phyloP scores from a whole-genome alignment of 176 grass and related monocot species.

The Aegilops sharonensis region DNA sequence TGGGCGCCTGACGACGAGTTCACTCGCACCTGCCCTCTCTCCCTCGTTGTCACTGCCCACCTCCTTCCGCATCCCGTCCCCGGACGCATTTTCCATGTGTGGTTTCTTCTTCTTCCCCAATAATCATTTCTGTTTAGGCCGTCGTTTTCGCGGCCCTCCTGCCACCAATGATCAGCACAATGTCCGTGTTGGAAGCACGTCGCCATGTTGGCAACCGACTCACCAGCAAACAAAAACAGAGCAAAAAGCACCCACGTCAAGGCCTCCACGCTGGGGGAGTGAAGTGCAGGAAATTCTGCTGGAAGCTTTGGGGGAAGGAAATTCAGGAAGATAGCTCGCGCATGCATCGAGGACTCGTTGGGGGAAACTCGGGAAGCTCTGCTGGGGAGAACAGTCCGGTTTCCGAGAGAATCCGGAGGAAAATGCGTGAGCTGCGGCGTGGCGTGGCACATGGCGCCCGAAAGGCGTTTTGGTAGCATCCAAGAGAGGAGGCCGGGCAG shows the following conservation, averaged over 20 bases:
- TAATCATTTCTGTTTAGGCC: background rate
- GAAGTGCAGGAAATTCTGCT: too few species aligned
- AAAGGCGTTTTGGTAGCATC: background rate
- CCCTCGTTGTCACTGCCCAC: background rate
- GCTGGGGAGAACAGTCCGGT: background rate
- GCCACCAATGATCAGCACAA: background rate
- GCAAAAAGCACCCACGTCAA: too few species aligned
- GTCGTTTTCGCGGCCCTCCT: background rate
- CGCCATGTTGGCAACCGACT: background rate
- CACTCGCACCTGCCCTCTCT: background rate
- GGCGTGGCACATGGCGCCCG: background rate
- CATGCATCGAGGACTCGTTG: background rate
- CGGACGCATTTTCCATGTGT: constrained; percentile 44
- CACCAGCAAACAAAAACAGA: background rate
- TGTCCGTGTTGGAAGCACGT: background rate
- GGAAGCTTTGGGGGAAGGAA: too few species aligned
- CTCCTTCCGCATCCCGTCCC: background rate
- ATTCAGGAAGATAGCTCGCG: too few species aligned
- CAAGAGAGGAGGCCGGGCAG: background rate
- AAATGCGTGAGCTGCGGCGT: background rate
- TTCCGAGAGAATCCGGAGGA: background rate
- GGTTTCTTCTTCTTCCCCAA: background rate
- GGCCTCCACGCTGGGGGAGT: too few species aligned
- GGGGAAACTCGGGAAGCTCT: background rate
- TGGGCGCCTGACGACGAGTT: background rate